A percentile compares a stretch with the other conserved stretches of the same genome.
phyloP scores from a whole-genome alignment of 2,329 filamentous ascomycete genomes.

The Colletotrichum tamarilloi region DNA sequence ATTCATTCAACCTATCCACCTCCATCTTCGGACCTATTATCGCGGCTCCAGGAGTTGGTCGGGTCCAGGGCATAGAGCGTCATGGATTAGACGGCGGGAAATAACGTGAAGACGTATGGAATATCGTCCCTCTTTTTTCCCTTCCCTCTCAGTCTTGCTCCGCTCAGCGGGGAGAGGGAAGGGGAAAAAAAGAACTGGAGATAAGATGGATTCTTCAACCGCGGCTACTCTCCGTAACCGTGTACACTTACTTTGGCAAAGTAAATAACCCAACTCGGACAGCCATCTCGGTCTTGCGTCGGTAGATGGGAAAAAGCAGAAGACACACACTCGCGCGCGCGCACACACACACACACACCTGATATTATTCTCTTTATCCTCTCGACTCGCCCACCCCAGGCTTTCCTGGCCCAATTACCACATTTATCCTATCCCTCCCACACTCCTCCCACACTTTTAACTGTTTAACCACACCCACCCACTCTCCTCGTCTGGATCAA shows the following conservation, averaged over 20 bases:
- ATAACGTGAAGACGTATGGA: conserved; percentile 17
- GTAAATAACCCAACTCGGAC: conserved; percentile 10
- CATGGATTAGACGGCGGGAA: conserved; percentile 31
- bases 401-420: not conserved
- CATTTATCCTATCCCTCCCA: conserved; percentile 16
- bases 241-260: conserved; percentile 1
- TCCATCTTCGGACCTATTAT: conserved; percentile 33
- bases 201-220: conserved; percentile 30
- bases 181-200: conserved; percentile 20
- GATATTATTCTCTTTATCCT: conserved; percentile 29
- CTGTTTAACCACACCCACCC: conserved; percentile 1
- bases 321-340: not conserved
- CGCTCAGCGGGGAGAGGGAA: not conserved
- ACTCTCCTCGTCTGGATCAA: conserved; percentile 18
- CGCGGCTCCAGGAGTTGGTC: conserved; percentile 26
- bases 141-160: not conserved
- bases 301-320: conserved; percentile 8
- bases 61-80: conserved; percentile 24
- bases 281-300: conserved; percentile 31
- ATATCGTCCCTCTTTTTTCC: conserved; percentile 26
- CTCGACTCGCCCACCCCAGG: conserved; percentile 10
- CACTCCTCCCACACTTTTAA: conserved; percentile 16
- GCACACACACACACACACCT: not conserved
- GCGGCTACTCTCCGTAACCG: conserved; percentile 29
- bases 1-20: conserved; percentile 15